These are phyloP conservation scores for Aspergillus indologenus DNA, from an alignment of 495 filamentous ascomycete genomes.

Conservation along the genomic window DNA sequence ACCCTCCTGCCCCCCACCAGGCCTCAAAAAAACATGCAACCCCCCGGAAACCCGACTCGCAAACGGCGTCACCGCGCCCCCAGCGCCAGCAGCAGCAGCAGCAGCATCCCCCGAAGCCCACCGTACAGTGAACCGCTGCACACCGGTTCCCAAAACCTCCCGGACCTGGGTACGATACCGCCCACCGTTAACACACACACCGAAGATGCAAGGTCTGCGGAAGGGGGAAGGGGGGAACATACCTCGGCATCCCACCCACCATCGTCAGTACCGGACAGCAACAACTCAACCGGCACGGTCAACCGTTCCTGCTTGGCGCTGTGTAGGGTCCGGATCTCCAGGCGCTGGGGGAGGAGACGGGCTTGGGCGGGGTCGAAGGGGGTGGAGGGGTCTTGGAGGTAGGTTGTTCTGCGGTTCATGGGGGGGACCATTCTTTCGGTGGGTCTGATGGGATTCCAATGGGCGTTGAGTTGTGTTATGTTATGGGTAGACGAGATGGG, in stretches of 20 bases:
- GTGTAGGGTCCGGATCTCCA: constrained; percentile 51
- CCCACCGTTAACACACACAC: too few relatives aligned
- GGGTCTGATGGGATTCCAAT: background rate
- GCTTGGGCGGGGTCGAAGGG: constrained; percentile 60
- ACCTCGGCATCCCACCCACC: constrained; percentile 60
- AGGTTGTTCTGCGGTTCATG: constrained; percentile 89
- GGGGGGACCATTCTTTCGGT: constrained; percentile 13
- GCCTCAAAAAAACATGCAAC: constrained; percentile 78
- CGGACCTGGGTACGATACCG: background rate
- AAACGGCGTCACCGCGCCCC: constrained; percentile 64
- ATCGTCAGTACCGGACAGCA: constrained; percentile 47
- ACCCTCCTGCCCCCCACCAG: constrained; percentile 30
- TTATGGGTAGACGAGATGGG: too few relatives aligned
- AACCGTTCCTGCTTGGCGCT: constrained; percentile 78
- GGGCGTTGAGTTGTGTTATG: too few relatives aligned
- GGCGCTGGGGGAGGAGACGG: constrained; percentile 41
- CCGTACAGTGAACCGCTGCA: background rate
- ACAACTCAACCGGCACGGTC: constrained; percentile 39
- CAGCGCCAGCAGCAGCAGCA: constrained; percentile 67
- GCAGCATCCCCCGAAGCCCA: constrained; percentile 28
- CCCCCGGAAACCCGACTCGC: constrained; percentile 72
- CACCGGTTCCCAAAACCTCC: background rate
- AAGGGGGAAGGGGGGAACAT: constrained; percentile 19
- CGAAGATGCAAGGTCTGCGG: too few relatives aligned
- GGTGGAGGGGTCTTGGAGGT: constrained; percentile 60